These are phyloP conservation scores for Botrytis cinerea DNA, from an alignment of 2,329 filamentous ascomycete genomes.

Conservation along the genomic window DNA sequence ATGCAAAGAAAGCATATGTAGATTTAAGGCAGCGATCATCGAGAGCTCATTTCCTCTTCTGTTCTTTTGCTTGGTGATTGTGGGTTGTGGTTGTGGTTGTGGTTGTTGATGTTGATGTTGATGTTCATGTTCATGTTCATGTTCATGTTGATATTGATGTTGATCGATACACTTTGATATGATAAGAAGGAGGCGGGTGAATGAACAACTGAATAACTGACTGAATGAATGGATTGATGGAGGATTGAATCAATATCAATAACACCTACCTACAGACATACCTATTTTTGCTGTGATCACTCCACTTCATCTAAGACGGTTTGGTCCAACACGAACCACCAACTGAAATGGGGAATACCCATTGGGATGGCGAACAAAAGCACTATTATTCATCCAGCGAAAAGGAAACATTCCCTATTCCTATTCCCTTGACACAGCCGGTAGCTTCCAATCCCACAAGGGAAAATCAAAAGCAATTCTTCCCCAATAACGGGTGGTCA, in stretches of 20 bases:
- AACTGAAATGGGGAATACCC: background rate
- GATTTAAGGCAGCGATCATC: background rate
- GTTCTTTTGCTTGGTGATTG: background rate
- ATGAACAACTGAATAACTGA: too few relatives aligned
- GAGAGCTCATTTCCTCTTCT: slow-evolving; percentile 8
- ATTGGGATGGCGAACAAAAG: background rate
- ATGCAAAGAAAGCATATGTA: background rate
- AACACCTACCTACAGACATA: background rate
- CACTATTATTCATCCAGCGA: background rate
- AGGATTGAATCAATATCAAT: too few relatives aligned
- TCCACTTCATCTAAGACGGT: background rate
- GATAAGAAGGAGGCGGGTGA: too few relatives aligned
- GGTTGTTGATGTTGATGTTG: too few relatives aligned
- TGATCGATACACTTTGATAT: too few relatives aligned
- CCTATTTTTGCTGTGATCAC: background rate
- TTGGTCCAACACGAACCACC: background rate
- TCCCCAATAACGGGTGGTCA: background rate
- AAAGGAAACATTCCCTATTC: background rate
- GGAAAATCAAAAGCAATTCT: background rate
- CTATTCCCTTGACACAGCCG: background rate
- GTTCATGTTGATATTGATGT: too few relatives aligned
- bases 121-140: too few relatives aligned
- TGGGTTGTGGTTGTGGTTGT: too few relatives aligned
- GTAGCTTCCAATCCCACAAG: background rate
- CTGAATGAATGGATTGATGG: too few relatives aligned